Percentiles rank a stretch among this genome's conserved stretches.
phyloP scores from a whole-genome alignment of 306 rosid genomes.

The Rosa lucieae region DNA sequence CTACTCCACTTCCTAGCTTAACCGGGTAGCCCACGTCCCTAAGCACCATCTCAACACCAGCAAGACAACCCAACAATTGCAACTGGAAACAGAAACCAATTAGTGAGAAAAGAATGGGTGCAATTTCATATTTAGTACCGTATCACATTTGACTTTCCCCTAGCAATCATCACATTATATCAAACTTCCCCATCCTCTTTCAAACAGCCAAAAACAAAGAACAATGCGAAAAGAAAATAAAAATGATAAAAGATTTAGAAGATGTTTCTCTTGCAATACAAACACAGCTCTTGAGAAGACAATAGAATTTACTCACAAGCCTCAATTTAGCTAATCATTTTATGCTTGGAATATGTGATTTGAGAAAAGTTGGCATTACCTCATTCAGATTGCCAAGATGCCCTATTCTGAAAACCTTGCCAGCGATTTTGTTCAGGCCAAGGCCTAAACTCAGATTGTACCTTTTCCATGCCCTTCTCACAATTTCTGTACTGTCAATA shows the following conservation, averaged over 20 bases:
- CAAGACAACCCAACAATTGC: constrained; percentile 96
- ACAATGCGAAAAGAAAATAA: not conserved
- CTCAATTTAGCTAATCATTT: not conserved
- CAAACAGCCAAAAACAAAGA: not conserved
- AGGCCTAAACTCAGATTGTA: constrained; percentile 96
- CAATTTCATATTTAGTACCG: not conserved
- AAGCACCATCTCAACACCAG: constrained; percentile 99
- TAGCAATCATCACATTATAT: not conserved
- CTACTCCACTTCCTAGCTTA: constrained; percentile 95
- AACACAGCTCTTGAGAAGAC: not conserved
- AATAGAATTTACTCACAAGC: not conserved
- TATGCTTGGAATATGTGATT: constrained; percentile 5
- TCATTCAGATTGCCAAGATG: constrained; percentile 94
- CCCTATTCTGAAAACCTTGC: constrained; percentile 98
- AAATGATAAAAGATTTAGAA: not conserved
- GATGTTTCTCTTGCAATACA: not conserved
- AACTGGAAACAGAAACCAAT: constrained; percentile 46
- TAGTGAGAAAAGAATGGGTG: not conserved
- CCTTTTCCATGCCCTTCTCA: constrained; percentile 87
- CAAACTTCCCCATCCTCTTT: not conserved
- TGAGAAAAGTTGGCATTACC: constrained; percentile 44
- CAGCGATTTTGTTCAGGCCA: constrained; percentile 94
- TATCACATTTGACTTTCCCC: not conserved
- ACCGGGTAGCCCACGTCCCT: constrained; percentile 95
- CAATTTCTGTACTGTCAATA: constrained; percentile 83